Evolutionary conservation across 495 filamentous ascomycete genomes (phyloP).

Genomic region (Penicillium cinerascens): DNA sequence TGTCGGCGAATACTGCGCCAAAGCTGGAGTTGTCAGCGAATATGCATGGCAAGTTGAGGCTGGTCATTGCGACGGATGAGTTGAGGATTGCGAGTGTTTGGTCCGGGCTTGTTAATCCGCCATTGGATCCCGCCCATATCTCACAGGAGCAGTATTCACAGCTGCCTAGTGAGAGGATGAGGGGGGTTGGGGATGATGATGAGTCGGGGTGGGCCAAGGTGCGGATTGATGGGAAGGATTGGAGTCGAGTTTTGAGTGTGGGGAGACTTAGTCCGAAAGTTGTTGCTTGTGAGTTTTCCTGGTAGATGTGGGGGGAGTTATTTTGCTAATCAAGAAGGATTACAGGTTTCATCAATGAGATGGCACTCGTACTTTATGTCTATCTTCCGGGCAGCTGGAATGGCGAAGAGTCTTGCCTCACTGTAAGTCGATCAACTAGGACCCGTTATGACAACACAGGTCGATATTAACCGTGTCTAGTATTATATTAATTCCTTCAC

Average conservation of each 20-base stretch:
- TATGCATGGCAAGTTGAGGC: slow-evolving; percentile 79
- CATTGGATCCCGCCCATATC: slow-evolving; percentile 71
- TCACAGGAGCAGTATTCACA: slow-evolving; percentile 59
- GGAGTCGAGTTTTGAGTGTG: slow-evolving; percentile 86
- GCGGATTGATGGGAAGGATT: slow-evolving; percentile 86
- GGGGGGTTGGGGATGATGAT: slow-evolving; percentile 44
- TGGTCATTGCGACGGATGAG: slow-evolving; percentile 73
- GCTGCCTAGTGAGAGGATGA: slow-evolving; percentile 72
- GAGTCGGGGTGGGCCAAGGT: slow-evolving; percentile 79
- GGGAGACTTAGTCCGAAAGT: slow-evolving; percentile 82
- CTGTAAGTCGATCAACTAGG: slow-evolving; percentile 48
- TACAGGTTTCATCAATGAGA: slow-evolving; percentile 64
- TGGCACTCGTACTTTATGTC: slow-evolving; percentile 87
- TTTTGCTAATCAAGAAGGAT: neutral
- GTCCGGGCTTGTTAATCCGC: slow-evolving; percentile 77
- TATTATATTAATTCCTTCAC: slow-evolving; percentile 59
- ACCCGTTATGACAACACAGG: neutral
- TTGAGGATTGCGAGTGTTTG: slow-evolving; percentile 79
- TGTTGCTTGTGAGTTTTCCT: slow-evolving; percentile 68
- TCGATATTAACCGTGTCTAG: slow-evolving; percentile 25
- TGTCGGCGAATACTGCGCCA: slow-evolving; percentile 38
- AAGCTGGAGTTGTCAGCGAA: slow-evolving; percentile 82
- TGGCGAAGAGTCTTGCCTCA: slow-evolving; percentile 72
- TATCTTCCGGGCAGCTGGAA: slow-evolving; percentile 73
- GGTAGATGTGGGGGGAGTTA: neutral